A percentile compares a stretch with the other conserved stretches of the same genome.
These are phyloP conservation scores for Blastobotrys mokoenaii DNA, from an alignment of 805 yeast species.

Conservation along the genomic window DNA sequence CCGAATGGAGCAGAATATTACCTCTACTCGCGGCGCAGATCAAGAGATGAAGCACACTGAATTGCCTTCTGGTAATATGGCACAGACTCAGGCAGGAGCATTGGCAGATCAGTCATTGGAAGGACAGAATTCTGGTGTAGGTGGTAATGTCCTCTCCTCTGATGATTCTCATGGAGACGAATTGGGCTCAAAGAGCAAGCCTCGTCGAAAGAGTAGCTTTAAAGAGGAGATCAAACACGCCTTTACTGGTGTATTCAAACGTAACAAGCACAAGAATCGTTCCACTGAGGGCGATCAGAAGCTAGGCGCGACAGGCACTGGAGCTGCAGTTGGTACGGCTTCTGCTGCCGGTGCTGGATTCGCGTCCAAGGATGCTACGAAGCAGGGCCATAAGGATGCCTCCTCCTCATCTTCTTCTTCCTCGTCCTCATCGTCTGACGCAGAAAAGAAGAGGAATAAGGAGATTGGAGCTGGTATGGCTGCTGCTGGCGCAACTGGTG, in stretches of 20 bases:
- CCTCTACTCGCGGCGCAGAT: too few relatives aligned
- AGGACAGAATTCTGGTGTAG: too few relatives aligned
- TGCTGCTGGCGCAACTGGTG: conserved; percentile 5
- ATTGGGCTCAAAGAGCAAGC: not conserved
- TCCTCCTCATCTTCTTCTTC: conserved; percentile 1
- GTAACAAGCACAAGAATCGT: not conserved
- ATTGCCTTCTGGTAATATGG: too few relatives aligned
- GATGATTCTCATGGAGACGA: too few relatives aligned
- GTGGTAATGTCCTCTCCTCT: too few relatives aligned
- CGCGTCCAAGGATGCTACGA: conserved; percentile 2
- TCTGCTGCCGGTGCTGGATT: not conserved
- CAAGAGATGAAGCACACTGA: too few relatives aligned
- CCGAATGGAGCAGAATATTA: too few relatives aligned
- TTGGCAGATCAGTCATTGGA: too few relatives aligned
- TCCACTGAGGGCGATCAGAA: not conserved
- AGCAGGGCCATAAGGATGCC: conserved; percentile 2
- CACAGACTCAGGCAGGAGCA: too few relatives aligned
- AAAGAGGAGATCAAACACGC: not conserved
- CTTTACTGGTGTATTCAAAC: not conserved
- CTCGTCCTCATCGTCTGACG: not conserved
- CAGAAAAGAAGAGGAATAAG: not conserved
- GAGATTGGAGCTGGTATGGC: conserved; percentile 1
- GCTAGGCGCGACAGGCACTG: not conserved
- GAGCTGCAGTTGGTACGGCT: not conserved
- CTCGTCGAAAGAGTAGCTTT: not conserved